These are phyloP conservation scores for Thermothielavioides terrestris DNA, from an alignment of 495 filamentous ascomycete species.

Conservation along the genomic window DNA sequence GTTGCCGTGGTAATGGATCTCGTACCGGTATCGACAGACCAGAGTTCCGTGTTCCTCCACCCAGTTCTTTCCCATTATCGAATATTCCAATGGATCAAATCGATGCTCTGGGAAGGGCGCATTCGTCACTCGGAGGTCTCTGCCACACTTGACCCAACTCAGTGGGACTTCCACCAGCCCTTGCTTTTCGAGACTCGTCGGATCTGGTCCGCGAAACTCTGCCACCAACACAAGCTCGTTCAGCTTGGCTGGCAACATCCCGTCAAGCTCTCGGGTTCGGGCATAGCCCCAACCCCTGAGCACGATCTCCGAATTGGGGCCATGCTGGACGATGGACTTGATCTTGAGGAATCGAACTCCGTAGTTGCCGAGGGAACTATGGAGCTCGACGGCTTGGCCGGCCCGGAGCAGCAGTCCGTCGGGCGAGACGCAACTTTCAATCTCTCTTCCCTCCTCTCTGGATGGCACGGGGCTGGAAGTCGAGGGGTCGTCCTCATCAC, in stretches of 20 bases:
- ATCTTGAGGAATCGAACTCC: conserved; percentile 11
- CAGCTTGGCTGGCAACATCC: neutral
- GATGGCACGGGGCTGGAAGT: no score
- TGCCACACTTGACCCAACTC: conserved; percentile 21
- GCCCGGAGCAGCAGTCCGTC: neutral
- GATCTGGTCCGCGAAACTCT: conserved; percentile 37
- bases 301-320: neutral
- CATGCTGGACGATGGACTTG: neutral
- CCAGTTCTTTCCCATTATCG: conserved; percentile 5
- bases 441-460: neutral
- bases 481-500: neutral
- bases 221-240: conserved; percentile 42
- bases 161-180: conserved; percentile 36
- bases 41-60: conserved; percentile 27
- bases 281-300: conserved; percentile 10
- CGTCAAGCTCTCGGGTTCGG: neutral
- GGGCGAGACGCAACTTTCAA: neutral
- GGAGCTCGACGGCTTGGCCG: neutral
- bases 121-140: conserved; percentile 47
- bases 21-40: conserved; percentile 32
- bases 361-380: neutral
- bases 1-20: conserved; percentile 15
- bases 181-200: conserved; percentile 29
- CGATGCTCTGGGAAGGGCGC: conserved; percentile 33
- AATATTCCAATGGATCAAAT: conserved; percentile 7